Evolutionary conservation across 108 stramenopile genomes (phyloP), one percentile per base, ranked within the genome.

Genomic region (Stephanodiscus triporus): DNA sequence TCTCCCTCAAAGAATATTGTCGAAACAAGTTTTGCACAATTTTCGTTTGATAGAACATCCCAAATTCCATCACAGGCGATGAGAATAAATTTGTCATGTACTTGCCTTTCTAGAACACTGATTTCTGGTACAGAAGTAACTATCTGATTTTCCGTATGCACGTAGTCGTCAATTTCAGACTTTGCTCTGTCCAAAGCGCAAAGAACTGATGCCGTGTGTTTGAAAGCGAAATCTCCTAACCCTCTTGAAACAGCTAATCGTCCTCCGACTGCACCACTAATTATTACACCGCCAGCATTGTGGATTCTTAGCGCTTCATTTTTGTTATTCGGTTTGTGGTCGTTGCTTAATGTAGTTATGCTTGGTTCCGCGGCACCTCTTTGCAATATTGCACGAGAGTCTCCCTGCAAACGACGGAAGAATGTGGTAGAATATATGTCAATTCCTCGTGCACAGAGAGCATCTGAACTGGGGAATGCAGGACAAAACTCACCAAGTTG

Each of bases 41-140:
- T 76, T 68, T 95, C 85, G 24, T 86, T 87, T n/a, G 84, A 76
- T 32, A 92, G 45, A 4, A 97, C 95, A 73, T 99, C 98, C 98
- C 97, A 99, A 38, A 99, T 85, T 13, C 98, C 98, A 76, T 99
- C 98, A 60, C 96, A 92, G 0, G 94, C 97, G 13, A 99, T 47
- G 23, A 92, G 76, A 10, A 92, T 45, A 75, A 90, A 99, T 77
- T 96, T 87, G 75, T 98, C 96, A 13, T 80, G 43, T 0, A 66
- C 29, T 32, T 92, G 79, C 58, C 94, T 84, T n/a, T 68, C 47
- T 9, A 83, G 63, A 9, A 85, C 73, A 9, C 79, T 70, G 30
- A 93, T 66, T 60, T 97, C 97, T 0, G 96, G 96, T 43, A 82
- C 70, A 16, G 84, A 63, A 50, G 84, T 79, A 8, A 99, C 95